Base-by-base conservation (phyloP, 371 early-diverging fungal species). In the Mortierella sp. region DNA sequence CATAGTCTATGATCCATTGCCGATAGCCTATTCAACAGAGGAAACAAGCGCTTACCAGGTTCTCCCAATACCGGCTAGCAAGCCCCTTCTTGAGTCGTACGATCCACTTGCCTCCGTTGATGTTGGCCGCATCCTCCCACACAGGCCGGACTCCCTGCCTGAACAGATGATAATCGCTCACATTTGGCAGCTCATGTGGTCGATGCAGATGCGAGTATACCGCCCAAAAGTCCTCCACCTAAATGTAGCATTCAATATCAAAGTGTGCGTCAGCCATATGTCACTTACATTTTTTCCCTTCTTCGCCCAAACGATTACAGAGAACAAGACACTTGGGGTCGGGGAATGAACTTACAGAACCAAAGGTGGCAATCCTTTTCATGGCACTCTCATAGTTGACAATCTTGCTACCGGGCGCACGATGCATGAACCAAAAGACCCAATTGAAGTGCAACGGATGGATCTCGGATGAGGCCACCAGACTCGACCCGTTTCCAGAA, bases 51-150 rank as follows among this genome's bases (percentile, higher is more conserved):
- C 22, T 24, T 86, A 94, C 95, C 88, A 96, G 86, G 68, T 89
- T 89, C 85, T 97, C 99, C 99, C 99, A 99, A 80, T 97, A 96
- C 29, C 99, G 90, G 69, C 94, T 92, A 45, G 97, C 94, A 40
- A 99, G 87, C 4, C 97, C 98, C 87, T 99, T 99, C 86, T 95
- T 96, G 61, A 99, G 84, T 78, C 99, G 89, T 11, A 98, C 94
- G 76, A 98, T 98, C 98, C 98, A 98, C 84, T 99, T 99, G 68
- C 99, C 99, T 53, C 99, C 99, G 68, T 91, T 90, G 65, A 95
- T 91, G 86, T 98, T 99, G 63, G 91, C 93, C 34, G 92, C 88
- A 75, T 97, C 97, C 90, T 99, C 99, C 99, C 99, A 99, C 41
- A 98, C 95, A 67, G 99, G 99, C 67, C 97, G 86, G 64, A 98